phyloP scores from a whole-genome alignment of 257 asterid species.

The Ilex asprella region DNA sequence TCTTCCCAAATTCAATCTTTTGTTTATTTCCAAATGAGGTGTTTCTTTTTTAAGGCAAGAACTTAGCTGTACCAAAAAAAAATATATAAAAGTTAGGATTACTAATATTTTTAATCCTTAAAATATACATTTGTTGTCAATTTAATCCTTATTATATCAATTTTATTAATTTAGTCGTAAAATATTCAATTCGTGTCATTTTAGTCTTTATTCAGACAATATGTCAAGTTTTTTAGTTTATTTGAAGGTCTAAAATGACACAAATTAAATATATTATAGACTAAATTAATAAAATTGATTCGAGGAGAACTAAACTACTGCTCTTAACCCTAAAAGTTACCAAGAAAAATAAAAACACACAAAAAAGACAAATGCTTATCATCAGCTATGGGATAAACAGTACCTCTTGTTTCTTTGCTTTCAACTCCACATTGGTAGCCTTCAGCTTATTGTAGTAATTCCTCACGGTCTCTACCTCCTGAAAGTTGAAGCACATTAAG shows the following conservation, averaged over 20 bases:
- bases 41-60: constrained; percentile 9
- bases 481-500: constrained; percentile 1
- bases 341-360: too few relatives aligned
- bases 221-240: too few relatives aligned
- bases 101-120: too few relatives aligned
- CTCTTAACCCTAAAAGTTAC: too few relatives aligned
- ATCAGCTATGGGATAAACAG: neutral
- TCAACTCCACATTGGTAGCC: constrained; percentile 29
- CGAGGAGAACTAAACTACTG: too few relatives aligned
- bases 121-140: too few relatives aligned
- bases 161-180: too few relatives aligned
- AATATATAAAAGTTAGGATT: constrained; percentile 3
- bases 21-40: constrained; percentile 8
- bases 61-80: constrained; percentile 15
- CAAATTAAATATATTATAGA: too few relatives aligned
- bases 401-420: constrained; percentile 40
- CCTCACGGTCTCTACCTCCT: constrained; percentile 42
- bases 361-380: neutral
- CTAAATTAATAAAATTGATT: too few relatives aligned
- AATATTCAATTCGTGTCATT: neutral
- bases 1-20: constrained; percentile 3
- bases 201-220: neutral
- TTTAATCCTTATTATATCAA: too few relatives aligned
- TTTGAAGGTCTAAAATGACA: too few relatives aligned
- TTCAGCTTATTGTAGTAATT: constrained; percentile 22